phyloP scores from a whole-genome alignment of 768 basidiomycete genomes.

The Mrakia blollopis region DNA sequence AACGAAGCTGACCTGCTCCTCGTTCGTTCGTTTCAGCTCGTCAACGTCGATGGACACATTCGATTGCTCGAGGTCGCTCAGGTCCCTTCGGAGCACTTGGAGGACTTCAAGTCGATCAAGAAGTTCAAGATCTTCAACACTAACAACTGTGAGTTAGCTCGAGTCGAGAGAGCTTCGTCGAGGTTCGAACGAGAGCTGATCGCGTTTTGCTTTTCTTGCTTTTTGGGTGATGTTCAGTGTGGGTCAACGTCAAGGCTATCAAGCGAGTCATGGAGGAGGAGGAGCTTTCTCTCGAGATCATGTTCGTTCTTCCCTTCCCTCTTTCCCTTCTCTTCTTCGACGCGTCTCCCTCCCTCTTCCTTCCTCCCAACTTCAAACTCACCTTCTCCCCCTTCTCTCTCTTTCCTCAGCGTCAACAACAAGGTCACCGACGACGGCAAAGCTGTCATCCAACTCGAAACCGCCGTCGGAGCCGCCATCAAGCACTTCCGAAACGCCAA shows the following conservation, averaged over 20 bases:
- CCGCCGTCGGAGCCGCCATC: constrained; percentile 87
- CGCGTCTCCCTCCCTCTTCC: not conserved
- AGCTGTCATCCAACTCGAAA: constrained; percentile 79
- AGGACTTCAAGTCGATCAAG: constrained; percentile 75
- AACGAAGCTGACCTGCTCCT: not conserved
- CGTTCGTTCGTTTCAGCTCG: constrained; percentile 48
- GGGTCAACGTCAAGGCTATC: constrained; percentile 58
- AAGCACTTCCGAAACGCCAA: constrained; percentile 62
- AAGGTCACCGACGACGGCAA: constrained; percentile 81
- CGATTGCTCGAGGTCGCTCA: constrained; percentile 90
- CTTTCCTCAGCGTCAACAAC: constrained; percentile 43
- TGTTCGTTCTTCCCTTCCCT: constrained; percentile 45
- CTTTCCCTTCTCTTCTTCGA: not conserved
- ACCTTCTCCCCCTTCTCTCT: not conserved
- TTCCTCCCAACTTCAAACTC: not conserved
- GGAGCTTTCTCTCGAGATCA: constrained; percentile 85
- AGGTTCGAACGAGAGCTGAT: not conserved
- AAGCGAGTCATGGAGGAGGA: constrained; percentile 85
- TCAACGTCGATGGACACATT: constrained; percentile 83
- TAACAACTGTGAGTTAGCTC: constrained; percentile 35
- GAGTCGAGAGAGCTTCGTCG: not conserved
- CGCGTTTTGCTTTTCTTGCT: no score
- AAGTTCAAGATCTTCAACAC: constrained; percentile 81
- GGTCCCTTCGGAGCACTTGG: constrained; percentile 85
- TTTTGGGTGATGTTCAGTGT: constrained; percentile 32